A percentile compares a stretch with the other conserved stretches of the same genome.
Conservation (phyloP, 2,329 filamentous ascomycete species). For the Sporothrix brasiliensis region DNA sequence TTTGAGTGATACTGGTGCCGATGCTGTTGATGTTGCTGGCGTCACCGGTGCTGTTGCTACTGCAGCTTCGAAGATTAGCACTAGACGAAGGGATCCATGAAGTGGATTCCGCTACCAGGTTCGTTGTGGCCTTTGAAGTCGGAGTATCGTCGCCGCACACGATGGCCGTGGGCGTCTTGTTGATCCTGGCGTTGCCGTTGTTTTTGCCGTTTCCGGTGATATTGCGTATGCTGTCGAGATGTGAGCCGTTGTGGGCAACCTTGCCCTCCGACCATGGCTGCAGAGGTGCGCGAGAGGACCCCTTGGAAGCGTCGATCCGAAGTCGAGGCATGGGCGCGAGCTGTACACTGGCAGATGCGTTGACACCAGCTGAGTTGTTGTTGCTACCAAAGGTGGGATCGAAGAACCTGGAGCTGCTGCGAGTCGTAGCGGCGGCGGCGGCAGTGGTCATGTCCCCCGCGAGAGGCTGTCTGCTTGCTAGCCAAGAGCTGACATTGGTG, state of each 20-base stretch:
- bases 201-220: too few species aligned
- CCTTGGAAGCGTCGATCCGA: neutral
- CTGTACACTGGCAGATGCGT: neutral
- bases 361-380: neutral
- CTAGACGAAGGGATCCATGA: neutral
- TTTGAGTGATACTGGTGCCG: neutral
- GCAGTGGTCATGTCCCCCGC: neutral
- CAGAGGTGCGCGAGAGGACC: neutral
- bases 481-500: neutral
- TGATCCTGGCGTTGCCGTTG: neutral
- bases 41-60: neutral
- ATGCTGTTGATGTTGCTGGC: neutral
- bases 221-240: neutral
- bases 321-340: neutral
- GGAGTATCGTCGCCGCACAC: neutral
- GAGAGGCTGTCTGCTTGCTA: neutral
- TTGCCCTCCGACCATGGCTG: neutral
- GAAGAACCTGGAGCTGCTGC: neutral
- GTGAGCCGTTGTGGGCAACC: neutral
- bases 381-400: neutral
- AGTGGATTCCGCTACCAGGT: neutral
- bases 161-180: neutral
- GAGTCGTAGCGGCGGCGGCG: too few species aligned
- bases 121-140: neutral
- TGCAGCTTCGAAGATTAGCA: neutral